phyloP scores from a whole-genome alignment of 441 rosid genomes.

The Geranium incanum region DNA sequence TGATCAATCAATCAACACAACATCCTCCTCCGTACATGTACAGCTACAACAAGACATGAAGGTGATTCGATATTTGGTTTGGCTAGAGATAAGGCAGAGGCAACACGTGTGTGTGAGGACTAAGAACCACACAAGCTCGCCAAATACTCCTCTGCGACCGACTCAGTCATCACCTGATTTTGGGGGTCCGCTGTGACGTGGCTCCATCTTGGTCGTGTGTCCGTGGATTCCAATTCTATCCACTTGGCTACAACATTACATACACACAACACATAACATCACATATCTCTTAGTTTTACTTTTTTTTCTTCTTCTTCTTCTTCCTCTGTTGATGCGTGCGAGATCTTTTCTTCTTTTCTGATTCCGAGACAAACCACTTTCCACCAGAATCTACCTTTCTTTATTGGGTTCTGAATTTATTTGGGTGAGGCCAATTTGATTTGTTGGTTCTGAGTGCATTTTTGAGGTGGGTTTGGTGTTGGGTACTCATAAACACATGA shows the following conservation, averaged over 20 bases:
- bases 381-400: neutral
- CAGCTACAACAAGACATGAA: neutral
- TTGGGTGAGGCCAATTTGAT: neutral
- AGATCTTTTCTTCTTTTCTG: neutral
- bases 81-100: neutral
- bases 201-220: neutral
- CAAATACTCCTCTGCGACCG: slow-evolving; percentile 3
- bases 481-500: slow-evolving; percentile 7
- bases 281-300: too few relatives aligned
- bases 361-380: neutral
- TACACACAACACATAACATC: too few relatives aligned
- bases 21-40: neutral
- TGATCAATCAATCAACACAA: neutral
- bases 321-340: neutral
- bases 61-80: neutral
- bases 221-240: neutral
- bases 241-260: too few relatives aligned
- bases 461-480: slow-evolving; percentile 17
- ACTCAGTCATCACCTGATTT: neutral
- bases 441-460: neutral
- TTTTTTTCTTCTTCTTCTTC: too few relatives aligned
- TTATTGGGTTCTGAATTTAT: neutral
- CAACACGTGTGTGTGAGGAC: neutral
- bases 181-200: slow-evolving; percentile 7
- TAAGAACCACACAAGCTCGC: neutral